These are phyloP conservation scores for Leccinum fuscescens DNA, from an alignment of 1,284 basidiomycete genomes.

Conservation along the genomic window DNA sequence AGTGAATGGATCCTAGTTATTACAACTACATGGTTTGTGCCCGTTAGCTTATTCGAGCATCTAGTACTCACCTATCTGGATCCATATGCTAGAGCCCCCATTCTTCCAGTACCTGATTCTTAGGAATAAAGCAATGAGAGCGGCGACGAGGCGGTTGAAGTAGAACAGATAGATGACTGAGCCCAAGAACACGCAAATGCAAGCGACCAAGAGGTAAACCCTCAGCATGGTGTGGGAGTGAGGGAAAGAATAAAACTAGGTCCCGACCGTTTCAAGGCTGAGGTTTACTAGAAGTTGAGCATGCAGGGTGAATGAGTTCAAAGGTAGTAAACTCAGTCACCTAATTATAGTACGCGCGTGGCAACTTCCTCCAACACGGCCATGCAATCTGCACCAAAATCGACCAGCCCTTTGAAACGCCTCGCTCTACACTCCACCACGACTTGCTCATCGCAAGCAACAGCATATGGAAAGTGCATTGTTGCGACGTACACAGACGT, in stretches of 20 bases:
- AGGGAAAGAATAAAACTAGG: neutral
- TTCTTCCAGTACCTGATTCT: slow-evolving; percentile 72
- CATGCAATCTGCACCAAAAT: slow-evolving; percentile 25
- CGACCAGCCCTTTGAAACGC: slow-evolving; percentile 51
- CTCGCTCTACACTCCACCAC: slow-evolving; percentile 67
- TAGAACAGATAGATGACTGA: slow-evolving; percentile 84
- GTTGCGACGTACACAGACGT: slow-evolving; percentile 74
- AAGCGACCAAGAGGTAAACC: slow-evolving; percentile 65
- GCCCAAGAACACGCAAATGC: slow-evolving; percentile 68
- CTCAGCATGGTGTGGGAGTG: slow-evolving; percentile 46
- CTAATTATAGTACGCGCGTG: neutral
- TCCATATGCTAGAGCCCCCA: slow-evolving; percentile 67
- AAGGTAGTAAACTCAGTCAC: neutral
- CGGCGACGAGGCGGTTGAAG: slow-evolving; percentile 82
- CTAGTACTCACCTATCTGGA: slow-evolving; percentile 65
- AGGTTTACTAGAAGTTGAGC: slow-evolving; percentile 6
- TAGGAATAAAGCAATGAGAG: slow-evolving; percentile 56
- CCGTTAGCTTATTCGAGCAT: neutral
- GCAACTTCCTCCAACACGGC: neutral
- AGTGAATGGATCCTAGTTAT: slow-evolving; percentile 72
- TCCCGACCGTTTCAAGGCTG: neutral
- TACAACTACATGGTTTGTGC: slow-evolving; percentile 1
- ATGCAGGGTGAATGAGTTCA: slow-evolving; percentile 1
- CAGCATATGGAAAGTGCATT: slow-evolving; percentile 78
- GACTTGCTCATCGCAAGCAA: slow-evolving; percentile 68